A percentile compares a stretch with the other conserved stretches of the same genome.
These are phyloP conservation scores for Coccomyxa subellipsoidea DNA, from an alignment of 163 green algal species.

Conservation along the genomic window DNA sequence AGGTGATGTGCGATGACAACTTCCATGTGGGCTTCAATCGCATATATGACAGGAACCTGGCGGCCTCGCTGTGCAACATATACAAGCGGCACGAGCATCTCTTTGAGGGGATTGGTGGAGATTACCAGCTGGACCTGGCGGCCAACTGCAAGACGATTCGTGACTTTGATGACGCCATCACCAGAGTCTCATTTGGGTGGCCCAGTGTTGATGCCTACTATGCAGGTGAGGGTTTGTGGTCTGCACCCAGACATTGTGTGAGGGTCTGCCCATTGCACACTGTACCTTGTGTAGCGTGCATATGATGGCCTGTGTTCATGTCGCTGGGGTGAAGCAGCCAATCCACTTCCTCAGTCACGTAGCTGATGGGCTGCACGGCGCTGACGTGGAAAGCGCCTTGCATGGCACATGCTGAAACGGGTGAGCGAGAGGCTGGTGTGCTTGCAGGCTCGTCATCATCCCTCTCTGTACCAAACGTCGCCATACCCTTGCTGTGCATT, in stretches of 20 bases:
- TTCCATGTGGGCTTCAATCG: slow-evolving; percentile 56
- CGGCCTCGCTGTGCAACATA: slow-evolving; percentile 4
- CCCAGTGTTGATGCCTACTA: slow-evolving; percentile 88
- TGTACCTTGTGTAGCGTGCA: no score
- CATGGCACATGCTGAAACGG: not conserved
- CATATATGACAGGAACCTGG: slow-evolving; percentile 57
- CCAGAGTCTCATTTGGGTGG: slow-evolving; percentile 82
- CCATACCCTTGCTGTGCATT: slow-evolving; percentile 81
- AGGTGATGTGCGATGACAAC: slow-evolving; percentile 71
- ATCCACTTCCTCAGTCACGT: no score
- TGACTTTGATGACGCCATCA: slow-evolving; percentile 94
- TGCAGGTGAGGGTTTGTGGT: slow-evolving; percentile 41
- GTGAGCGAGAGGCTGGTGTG: not conserved
- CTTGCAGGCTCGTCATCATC: not conserved
- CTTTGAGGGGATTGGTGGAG: slow-evolving; percentile 55
- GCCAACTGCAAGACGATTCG: slow-evolving; percentile 63
- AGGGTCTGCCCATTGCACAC: no score
- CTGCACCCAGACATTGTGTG: not conserved
- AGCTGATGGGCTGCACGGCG: no score
- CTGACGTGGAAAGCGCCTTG: no score
- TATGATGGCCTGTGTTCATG: no score
- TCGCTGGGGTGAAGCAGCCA: no score
- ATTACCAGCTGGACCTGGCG: slow-evolving; percentile 50
- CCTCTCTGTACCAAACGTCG: slow-evolving; percentile 42
- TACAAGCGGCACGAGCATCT: slow-evolving; percentile 59